These are phyloP conservation scores for Phytopythium aichiense DNA, from an alignment of 352 stramenopile genomes.

Conservation along the genomic window DNA sequence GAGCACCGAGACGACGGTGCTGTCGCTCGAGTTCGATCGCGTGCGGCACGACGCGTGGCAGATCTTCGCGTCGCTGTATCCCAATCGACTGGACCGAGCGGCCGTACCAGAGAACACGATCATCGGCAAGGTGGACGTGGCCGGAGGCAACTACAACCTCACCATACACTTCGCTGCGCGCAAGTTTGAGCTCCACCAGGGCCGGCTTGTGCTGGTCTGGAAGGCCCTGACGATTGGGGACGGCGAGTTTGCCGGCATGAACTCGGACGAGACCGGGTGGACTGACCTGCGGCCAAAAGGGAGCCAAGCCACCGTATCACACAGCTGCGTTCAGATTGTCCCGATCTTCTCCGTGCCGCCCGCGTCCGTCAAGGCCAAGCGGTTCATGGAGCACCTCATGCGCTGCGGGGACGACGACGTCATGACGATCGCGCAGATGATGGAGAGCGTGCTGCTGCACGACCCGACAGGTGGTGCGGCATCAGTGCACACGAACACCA, in stretches of 20 bases:
- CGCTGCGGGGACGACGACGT: constrained; percentile 13
- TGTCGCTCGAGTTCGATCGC: constrained; percentile 1
- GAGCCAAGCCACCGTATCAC: constrained; percentile 12
- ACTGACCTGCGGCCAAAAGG: constrained; percentile 5
- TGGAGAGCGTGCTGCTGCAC: constrained; percentile 15
- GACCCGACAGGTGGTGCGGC: neutral
- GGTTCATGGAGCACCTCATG: constrained; percentile 17
- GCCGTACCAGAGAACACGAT: constrained; percentile 37
- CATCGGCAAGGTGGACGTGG: constrained; percentile 25
- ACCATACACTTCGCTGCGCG: constrained; percentile 14
- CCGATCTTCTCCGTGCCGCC: constrained; percentile 11
- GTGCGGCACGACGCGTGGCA: neutral
- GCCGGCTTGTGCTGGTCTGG: constrained; percentile 52
- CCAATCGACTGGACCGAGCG: neutral
- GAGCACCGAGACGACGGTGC: neutral
- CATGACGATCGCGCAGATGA: constrained; percentile 5
- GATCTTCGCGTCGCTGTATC: constrained; percentile 7
- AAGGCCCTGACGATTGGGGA: constrained; percentile 24
- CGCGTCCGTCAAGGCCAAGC: constrained; percentile 8
- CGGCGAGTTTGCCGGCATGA: constrained; percentile 10
- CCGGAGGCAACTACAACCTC: neutral
- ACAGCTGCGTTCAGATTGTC: constrained; percentile 29
- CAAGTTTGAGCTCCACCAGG: constrained; percentile 37
- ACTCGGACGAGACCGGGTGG: constrained; percentile 23
- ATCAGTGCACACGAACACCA: neutral